phyloP scores from a whole-genome alignment of 768 basidiomycete genomes.

The Leucocoprinus birnbaumii region DNA sequence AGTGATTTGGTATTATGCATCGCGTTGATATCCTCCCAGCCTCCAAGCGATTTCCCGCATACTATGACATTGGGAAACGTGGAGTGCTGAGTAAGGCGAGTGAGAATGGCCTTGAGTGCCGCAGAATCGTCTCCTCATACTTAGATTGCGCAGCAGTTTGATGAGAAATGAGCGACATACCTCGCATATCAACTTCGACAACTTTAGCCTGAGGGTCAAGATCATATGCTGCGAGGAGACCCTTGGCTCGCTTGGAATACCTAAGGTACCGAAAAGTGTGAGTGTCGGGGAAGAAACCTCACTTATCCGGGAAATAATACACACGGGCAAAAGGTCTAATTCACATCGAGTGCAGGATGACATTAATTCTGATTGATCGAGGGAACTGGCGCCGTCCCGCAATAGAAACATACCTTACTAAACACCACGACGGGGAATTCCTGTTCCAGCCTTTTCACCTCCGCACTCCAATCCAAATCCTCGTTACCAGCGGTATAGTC shows the following conservation, averaged over 20 bases:
- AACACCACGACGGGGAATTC: constrained; percentile 72
- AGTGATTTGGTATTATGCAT: constrained; percentile 50
- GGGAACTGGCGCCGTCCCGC: neutral
- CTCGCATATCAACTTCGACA: constrained; percentile 74
- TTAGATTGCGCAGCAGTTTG: constrained; percentile 1
- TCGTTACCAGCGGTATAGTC: constrained; percentile 52
- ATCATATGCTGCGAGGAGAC: constrained; percentile 57
- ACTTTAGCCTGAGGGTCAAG: constrained; percentile 64
- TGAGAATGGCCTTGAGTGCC: constrained; percentile 62
- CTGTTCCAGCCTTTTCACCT: constrained; percentile 38
- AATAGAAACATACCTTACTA: constrained; percentile 61
- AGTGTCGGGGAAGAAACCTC: neutral
- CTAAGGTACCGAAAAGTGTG: constrained; percentile 26
- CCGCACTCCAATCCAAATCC: constrained; percentile 40
- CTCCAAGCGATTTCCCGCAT: constrained; percentile 60
- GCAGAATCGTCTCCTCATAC: constrained; percentile 49
- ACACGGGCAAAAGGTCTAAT: constrained; percentile 76
- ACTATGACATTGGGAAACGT: constrained; percentile 81
- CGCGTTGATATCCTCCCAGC: constrained; percentile 55
- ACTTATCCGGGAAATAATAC: constrained; percentile 21
- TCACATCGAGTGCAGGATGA: neutral
- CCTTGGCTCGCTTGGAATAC: constrained; percentile 59
- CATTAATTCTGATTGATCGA: neutral
- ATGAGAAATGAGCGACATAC: constrained; percentile 28
- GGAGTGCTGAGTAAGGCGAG: constrained; percentile 58